phyloP scores from a whole-genome alignment of 805 yeast species.

The Monosporozyma yasuniensis region DNA sequence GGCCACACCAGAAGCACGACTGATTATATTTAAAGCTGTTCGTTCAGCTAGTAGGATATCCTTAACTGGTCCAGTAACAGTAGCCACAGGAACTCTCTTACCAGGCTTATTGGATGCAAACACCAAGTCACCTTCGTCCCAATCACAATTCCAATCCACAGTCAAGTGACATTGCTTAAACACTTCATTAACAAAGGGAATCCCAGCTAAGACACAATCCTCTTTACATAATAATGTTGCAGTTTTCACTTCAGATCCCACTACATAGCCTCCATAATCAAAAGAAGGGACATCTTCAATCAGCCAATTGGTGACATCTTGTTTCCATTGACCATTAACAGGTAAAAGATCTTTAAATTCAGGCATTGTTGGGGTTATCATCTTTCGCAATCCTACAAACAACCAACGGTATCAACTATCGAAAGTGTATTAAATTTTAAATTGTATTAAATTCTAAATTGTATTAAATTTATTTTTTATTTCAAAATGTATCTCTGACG shows the following conservation, averaged over 20 bases:
- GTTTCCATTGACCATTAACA: slow-evolving; percentile 70
- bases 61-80: slow-evolving; percentile 71
- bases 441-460: neutral
- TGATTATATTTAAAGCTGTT: slow-evolving; percentile 70
- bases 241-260: slow-evolving; percentile 61
- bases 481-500: neutral
- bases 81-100: slow-evolving; percentile 66
- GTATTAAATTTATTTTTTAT: neutral
- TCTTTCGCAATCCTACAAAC: neutral
- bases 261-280: slow-evolving; percentile 91
- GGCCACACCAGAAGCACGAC: slow-evolving; percentile 83
- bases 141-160: slow-evolving; percentile 59
- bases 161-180: slow-evolving; percentile 62
- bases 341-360: slow-evolving; percentile 54
- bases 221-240: slow-evolving; percentile 80
- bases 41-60: slow-evolving; percentile 77
- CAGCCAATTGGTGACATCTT: slow-evolving; percentile 64
- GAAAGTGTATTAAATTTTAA: too few species aligned
- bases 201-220: slow-evolving; percentile 71
- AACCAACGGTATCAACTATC: neutral
- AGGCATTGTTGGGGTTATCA: slow-evolving; percentile 15
- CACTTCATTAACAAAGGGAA: slow-evolving; percentile 84
- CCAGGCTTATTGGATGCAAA: slow-evolving; percentile 32
- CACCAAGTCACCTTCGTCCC: slow-evolving; percentile 57
- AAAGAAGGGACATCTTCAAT: slow-evolving; percentile 88